Evolutionary conservation across 306 rosid species (phyloP).

Genomic region (Corylus avellana): DNA sequence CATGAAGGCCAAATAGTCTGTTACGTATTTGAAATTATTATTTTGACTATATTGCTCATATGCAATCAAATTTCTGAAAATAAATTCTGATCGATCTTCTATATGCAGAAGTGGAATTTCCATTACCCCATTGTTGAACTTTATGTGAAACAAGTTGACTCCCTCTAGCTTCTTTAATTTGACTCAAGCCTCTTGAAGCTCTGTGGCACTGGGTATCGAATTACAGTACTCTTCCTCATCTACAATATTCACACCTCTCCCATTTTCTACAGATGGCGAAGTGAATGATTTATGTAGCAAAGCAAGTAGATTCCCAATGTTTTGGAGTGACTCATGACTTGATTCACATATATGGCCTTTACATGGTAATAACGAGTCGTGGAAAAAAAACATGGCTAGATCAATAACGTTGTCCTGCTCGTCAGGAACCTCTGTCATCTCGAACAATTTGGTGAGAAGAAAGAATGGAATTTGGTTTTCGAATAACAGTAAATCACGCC

Average conservation of each 20-base stretch:
- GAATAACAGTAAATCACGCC: not conserved
- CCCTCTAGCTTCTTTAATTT: not conserved
- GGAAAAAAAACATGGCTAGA: too few relatives aligned
- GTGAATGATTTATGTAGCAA: not conserved
- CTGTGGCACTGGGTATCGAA: not conserved
- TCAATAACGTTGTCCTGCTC: too few relatives aligned
- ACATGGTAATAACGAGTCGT: too few relatives aligned
- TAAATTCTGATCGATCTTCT: not conserved
- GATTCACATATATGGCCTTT: too few relatives aligned
- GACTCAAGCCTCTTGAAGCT: not conserved
- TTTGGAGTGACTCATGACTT: not conserved
- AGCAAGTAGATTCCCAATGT: not conserved
- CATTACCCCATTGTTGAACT: not conserved
- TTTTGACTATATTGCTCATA: constrained; percentile 5
- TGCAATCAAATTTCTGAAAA: not conserved
- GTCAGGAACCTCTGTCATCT: not conserved
- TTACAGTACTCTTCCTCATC: not conserved
- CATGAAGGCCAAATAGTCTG: not conserved
- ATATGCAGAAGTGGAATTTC: not conserved
- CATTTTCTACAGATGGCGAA: not conserved
- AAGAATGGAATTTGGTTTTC: not conserved
- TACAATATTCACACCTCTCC: too few relatives aligned
- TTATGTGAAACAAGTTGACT: not conserved
- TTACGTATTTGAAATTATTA: not conserved
- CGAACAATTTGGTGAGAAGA: not conserved